Base-by-base conservation (phyloP, 2,329 filamentous ascomycete species). In the Eutypella sp. region DNA sequence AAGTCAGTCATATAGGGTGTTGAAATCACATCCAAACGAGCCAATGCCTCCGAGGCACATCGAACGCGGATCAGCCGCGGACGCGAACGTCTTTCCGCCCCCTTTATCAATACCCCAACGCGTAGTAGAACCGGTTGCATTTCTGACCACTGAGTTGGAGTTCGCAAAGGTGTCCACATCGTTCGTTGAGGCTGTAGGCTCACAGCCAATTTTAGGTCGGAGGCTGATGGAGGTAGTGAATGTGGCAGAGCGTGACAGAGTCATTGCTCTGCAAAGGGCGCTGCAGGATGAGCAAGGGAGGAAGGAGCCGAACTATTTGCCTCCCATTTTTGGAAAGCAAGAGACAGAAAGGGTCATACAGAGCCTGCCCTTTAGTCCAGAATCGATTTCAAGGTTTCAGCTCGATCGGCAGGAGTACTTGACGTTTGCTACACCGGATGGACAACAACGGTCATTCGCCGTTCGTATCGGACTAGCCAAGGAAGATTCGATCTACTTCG, bases 301-400 rank as follows among this genome's bases (percentile, higher is more conserved):
- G 52, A 78, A 72, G 45, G 78, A 82, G 24, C 80, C 81, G 16
- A 80, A 79, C 39, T 84, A 84, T 57, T 68, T 84, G 18, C 81
- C 81, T 4, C 81, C 81, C 2, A 84, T 84, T n/a, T 73, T 79
- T 48, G 72, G 70, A 31, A 74, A 73, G 51, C 66, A 72, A 40
- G 73, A 78, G 47, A 74, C 79, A 42, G 74, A 79, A 20, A 69
- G 74, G 22, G 71, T 80, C 15, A 75, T 83, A 25, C 73, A 78
- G 46, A 66, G 68, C 1, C 68, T 83, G 13, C 73, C 76, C 1
- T 81, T 84, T 53, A 67, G 65, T 10, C 51, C 67, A 0, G 78
- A 81, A 39, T 78, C 80, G 27, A 55, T 82, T 23, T 67, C 70
- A 15, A 72, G 73, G 38, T 75, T 78, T 45, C 63, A 71, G 19